Base-by-base conservation (phyloP, 495 filamentous ascomycete species). In the Penicillium crystallinum region DNA sequence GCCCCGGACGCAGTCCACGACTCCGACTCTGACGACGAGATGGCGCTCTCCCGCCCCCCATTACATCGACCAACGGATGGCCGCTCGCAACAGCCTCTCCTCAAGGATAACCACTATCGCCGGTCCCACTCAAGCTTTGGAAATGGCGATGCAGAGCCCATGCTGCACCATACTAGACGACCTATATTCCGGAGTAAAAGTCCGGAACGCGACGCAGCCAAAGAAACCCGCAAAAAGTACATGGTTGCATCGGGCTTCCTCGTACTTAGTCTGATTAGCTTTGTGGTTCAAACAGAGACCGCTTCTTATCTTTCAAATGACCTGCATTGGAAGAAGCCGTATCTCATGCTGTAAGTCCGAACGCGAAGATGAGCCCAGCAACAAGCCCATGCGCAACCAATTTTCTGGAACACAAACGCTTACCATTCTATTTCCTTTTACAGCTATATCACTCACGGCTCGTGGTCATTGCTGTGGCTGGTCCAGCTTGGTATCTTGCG, bases 221-320 rank as follows among this genome's bases (percentile, higher is more conserved):
- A 75, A 22, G 84, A 83, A 19, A 89, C 87, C 42, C 81, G 78
- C 53, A 85, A 81, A 61, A 90, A 90, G 67, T 97, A 97, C 65
- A 81, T 88, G 21, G 86, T 91, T 59, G 92, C 93, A 3, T 84
- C 80, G 6, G 80, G 89, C 41, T 97, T 96, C 69, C 72, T 98
- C 47, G 59, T 86, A 4, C 56, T 95, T 52, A 91, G 86, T 59
- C 72, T 98, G 59, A 71, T 91, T 17, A 83, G 85, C 61, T 98
- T 98, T 69, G 76, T 79, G 27, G 72, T 96, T 5, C 93, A 98
- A 77, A 97, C 93, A 6, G 91, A 96, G 75, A 90, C 95, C 12
- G 91, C 93, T 3, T 84, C 91, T 7, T 91, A 96, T 66, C 90
- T 98, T 35, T 90, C 96, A 67, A 82, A 89, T 68, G 84, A 91